These are phyloP conservation scores for Isoetes taiwanensis DNA, from an alignment of 75 land plant species.

Conservation along the genomic window DNA sequence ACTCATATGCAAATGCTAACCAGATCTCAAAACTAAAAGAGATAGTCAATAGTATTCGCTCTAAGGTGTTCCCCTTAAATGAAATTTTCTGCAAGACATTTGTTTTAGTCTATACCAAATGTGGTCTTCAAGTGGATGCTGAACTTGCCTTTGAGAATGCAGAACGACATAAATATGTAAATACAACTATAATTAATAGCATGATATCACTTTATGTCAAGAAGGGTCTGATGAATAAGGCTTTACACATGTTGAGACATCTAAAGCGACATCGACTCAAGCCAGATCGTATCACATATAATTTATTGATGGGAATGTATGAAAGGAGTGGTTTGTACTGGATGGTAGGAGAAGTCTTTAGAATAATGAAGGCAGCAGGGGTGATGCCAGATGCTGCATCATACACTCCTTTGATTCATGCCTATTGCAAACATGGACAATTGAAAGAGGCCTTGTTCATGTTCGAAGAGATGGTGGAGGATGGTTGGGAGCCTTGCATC, in stretches of 20 bases:
- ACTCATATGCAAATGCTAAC: no score
- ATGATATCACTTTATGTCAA: conserved; percentile 87
- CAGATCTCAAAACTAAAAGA: no score
- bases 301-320: conserved; percentile 79
- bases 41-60: no score
- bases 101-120: conserved; percentile 53
- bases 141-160: conserved; percentile 58
- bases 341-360: conserved; percentile 48
- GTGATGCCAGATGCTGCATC: conserved; percentile 58
- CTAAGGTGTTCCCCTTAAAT: no score
- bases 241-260: conserved; percentile 33
- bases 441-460: conserved; percentile 53
- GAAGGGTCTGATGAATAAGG: conserved; percentile 51
- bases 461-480: conserved; percentile 55
- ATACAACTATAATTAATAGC: conserved; percentile 51
- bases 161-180: conserved; percentile 30
- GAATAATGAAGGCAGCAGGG: conserved; percentile 46
- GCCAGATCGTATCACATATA: conserved; percentile 83
- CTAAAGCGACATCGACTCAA: conserved; percentile 43
- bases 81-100: conserved; percentile 46
- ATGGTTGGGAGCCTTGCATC: conserved; percentile 48
- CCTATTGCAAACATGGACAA: conserved; percentile 35
- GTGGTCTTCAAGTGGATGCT: conserved; percentile 44
- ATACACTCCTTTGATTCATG: conserved; percentile 63
- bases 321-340: conserved; percentile 48